phyloP scores from a whole-genome alignment of 257 asterid species.

The Schizonepeta tenuifolia region DNA sequence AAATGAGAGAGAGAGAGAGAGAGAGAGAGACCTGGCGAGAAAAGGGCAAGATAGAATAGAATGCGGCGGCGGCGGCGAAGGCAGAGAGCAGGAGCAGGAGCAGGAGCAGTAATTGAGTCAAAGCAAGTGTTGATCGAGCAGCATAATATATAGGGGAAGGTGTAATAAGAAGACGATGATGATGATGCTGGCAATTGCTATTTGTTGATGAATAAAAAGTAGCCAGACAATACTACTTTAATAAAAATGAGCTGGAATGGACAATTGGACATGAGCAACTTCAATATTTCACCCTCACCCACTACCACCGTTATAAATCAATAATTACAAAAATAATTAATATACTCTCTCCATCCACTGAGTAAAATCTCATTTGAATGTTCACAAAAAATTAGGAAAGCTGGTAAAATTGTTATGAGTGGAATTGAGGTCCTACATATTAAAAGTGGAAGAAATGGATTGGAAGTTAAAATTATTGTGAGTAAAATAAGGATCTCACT shows the following conservation, averaged over 20 bases:
- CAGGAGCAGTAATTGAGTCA: conserved; percentile 10
- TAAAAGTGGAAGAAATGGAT: no score
- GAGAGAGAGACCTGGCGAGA: neutral
- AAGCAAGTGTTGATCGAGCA: neutral
- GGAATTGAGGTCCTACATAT: no score
- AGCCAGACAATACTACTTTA: conserved; percentile 6
- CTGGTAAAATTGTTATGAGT: no score
- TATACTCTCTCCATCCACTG: no score
- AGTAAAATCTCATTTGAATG: no score
- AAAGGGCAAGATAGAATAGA: no score
- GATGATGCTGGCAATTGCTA: neutral
- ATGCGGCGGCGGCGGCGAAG: no score
- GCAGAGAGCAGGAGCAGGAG: no score
- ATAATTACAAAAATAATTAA: neutral
- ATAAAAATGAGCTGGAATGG: conserved; percentile 18
- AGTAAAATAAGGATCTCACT: no score
- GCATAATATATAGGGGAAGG: conserved; percentile 14
- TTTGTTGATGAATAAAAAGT: conserved; percentile 8
- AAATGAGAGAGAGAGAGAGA: neutral
- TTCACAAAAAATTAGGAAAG: no score
- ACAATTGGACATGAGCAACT: neutral
- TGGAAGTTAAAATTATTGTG: no score
- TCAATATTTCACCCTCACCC: conserved; percentile 13
- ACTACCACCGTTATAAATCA: neutral
- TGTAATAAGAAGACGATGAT: neutral